Percentiles rank a stretch among this genome's conserved stretches.
These are phyloP conservation scores for Houttuynia cordata DNA, from an alignment of 164 flowering plant species.

Conservation along the genomic window DNA sequence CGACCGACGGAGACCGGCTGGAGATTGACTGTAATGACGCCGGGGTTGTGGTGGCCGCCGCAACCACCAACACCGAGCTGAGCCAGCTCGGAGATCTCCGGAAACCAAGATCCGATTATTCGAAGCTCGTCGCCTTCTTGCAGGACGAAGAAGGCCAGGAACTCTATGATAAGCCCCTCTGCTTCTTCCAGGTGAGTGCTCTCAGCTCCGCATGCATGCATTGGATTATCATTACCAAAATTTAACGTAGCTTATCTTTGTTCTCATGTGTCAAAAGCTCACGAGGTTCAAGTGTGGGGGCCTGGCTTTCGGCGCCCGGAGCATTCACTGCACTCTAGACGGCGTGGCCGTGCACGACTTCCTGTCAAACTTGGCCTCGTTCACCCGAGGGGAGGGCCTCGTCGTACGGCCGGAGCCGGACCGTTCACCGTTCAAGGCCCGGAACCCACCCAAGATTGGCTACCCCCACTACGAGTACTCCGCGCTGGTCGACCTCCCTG, in stretches of 20 bases:
- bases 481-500: neutral
- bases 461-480: slow-evolving; percentile 45
- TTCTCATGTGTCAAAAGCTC: slow-evolving; percentile 18
- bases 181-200: neutral
- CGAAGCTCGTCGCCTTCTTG: neutral
- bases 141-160: neutral
- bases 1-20: slow-evolving; percentile 26
- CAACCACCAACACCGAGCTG: slow-evolving; percentile 31
- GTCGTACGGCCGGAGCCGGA: slow-evolving; percentile 33
- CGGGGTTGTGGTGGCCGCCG: slow-evolving; percentile 45
- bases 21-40: slow-evolving; percentile 53
- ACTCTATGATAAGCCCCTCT: neutral
- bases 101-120: slow-evolving; percentile 35
- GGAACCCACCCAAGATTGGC: slow-evolving; percentile 52
- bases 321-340: slow-evolving; percentile 46
- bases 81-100: slow-evolving; percentile 52
- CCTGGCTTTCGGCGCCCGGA: slow-evolving; percentile 44
- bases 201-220: no score
- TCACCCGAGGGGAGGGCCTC: slow-evolving; percentile 29
- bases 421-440: slow-evolving; percentile 44
- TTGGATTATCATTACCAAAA: no score
- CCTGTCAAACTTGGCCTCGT: slow-evolving; percentile 48
- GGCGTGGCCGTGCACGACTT: slow-evolving; percentile 45
- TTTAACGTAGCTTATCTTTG: no score
- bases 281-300: slow-evolving; percentile 73